These are phyloP conservation scores for Poronia punctata DNA, from an alignment of 495 filamentous ascomycete species.

Conservation along the genomic window DNA sequence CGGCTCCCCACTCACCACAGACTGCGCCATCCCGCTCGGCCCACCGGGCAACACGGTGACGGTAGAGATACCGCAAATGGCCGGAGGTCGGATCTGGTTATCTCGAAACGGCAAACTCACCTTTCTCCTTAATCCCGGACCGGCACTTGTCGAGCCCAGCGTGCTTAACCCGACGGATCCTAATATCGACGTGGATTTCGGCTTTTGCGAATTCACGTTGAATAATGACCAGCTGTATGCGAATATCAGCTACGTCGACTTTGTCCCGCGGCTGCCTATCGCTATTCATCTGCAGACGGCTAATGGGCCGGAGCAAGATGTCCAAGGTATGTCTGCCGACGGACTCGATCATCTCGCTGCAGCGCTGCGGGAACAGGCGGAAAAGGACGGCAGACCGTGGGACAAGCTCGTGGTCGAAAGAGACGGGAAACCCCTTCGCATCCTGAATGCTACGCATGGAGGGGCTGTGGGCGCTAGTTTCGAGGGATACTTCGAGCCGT, in stretches of 20 bases:
- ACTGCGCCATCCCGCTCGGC: slow-evolving; percentile 64
- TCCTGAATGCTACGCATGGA: slow-evolving; percentile 60
- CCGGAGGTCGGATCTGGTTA: slow-evolving; percentile 67
- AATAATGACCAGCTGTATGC: slow-evolving; percentile 64
- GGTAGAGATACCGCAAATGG: slow-evolving; percentile 61
- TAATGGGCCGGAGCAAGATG: slow-evolving; percentile 46
- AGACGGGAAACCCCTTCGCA: slow-evolving; percentile 43
- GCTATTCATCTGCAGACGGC: slow-evolving; percentile 51
- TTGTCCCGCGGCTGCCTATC: slow-evolving; percentile 58
- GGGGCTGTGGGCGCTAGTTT: slow-evolving; percentile 52
- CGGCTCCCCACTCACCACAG: slow-evolving; percentile 43
- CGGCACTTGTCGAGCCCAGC: slow-evolving; percentile 68
- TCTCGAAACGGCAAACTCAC: slow-evolving; percentile 51
- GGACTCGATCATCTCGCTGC: slow-evolving; percentile 54
- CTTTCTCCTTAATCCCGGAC: slow-evolving; percentile 66
- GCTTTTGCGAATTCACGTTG: slow-evolving; percentile 72
- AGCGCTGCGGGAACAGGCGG: slow-evolving; percentile 47
- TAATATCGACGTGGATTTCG: slow-evolving; percentile 58
- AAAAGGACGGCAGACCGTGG: slow-evolving; percentile 56
- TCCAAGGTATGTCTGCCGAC: slow-evolving; percentile 52
- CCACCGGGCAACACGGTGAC: slow-evolving; percentile 50
- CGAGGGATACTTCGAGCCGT: slow-evolving; percentile 55
- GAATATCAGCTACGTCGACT: slow-evolving; percentile 75
- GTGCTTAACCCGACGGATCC: slow-evolving; percentile 64
- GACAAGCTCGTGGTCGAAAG: slow-evolving; percentile 53